These are phyloP conservation scores for Crithidia bombi DNA, from an alignment of 208 protist genomes.

Conservation along the genomic window DNA sequence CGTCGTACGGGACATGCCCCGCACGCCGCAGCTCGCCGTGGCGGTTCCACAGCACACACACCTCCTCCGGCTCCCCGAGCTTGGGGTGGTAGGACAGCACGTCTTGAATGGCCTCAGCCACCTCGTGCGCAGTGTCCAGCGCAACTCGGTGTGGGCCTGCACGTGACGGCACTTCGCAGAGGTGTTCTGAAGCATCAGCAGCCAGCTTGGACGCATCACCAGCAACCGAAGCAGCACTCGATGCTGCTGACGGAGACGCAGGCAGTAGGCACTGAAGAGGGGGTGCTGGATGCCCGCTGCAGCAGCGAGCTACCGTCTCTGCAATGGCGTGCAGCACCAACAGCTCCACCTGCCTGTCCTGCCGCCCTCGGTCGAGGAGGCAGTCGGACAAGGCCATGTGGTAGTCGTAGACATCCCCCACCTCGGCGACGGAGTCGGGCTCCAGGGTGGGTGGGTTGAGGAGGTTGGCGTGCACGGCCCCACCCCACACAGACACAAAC, in stretches of 20 bases:
- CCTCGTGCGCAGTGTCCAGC: slow-evolving; percentile 12
- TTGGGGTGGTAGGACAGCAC: slow-evolving; percentile 17
- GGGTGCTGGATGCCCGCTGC: not conserved
- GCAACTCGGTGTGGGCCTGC: slow-evolving; percentile 11
- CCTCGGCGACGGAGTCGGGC: not conserved
- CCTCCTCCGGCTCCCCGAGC: slow-evolving; percentile 11
- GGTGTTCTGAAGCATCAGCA: not conserved
- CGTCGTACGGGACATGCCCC: slow-evolving; percentile 13
- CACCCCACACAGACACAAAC: slow-evolving; percentile 57
- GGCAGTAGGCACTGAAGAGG: slow-evolving; percentile 15
- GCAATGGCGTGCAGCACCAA: slow-evolving; percentile 59
- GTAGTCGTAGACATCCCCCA: slow-evolving; percentile 31
- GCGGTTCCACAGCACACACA: slow-evolving; percentile 53
- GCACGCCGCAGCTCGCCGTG: slow-evolving; percentile 52
- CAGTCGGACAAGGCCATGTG: slow-evolving; percentile 44
- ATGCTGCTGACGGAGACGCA: not conserved
- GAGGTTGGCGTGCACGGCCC: slow-evolving; percentile 1
- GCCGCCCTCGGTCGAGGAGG: slow-evolving; percentile 33
- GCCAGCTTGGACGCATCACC: not conserved
- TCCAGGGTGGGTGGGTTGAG: not conserved
- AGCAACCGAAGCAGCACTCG: not conserved
- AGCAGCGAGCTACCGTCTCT: slow-evolving; percentile 14
- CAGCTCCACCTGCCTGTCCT: slow-evolving; percentile 57
- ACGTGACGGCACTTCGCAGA: slow-evolving; percentile 23
- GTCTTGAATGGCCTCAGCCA: slow-evolving; percentile 3